phyloP scores from a whole-genome alignment of 495 filamentous ascomycete species.

The Aspergillus leporis region DNA sequence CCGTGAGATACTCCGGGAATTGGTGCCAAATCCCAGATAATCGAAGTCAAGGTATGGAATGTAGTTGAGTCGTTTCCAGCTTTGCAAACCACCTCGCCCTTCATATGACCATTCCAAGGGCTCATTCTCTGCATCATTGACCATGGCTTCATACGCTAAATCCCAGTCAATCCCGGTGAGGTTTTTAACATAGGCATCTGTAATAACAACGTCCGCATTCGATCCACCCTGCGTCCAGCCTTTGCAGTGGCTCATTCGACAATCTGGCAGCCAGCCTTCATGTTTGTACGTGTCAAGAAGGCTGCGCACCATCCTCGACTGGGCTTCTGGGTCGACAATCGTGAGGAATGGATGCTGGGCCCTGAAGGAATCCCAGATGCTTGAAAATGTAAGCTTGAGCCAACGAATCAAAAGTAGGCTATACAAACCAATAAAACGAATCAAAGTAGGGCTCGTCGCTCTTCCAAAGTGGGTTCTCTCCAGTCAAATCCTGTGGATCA shows the following conservation, averaged over 20 bases:
- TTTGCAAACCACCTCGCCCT: conserved; percentile 70
- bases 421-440: conserved; percentile 54
- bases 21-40: conserved; percentile 68
- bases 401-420: not conserved
- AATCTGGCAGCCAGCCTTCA: conserved; percentile 70
- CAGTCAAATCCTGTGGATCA: conserved; percentile 71
- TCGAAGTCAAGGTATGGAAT: conserved; percentile 73
- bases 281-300: conserved; percentile 72
- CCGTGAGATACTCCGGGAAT: conserved; percentile 67
- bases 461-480: conserved; percentile 70
- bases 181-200: conserved; percentile 74
- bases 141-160: conserved; percentile 66
- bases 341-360: conserved; percentile 66
- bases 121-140: conserved; percentile 65
- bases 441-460: conserved; percentile 68
- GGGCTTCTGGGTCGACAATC: conserved; percentile 61
- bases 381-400: conserved; percentile 20
- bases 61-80: conserved; percentile 68
- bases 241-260: conserved; percentile 71
- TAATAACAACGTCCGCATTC: conserved; percentile 73
- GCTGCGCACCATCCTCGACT: conserved; percentile 65
- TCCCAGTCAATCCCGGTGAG: conserved; percentile 68
- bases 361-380: conserved; percentile 63
- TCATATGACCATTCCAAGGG: conserved; percentile 71
- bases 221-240: conserved; percentile 71